Base-by-base conservation (phyloP, 2,329 filamentous ascomycete species). In the Truncatella angustata region DNA sequence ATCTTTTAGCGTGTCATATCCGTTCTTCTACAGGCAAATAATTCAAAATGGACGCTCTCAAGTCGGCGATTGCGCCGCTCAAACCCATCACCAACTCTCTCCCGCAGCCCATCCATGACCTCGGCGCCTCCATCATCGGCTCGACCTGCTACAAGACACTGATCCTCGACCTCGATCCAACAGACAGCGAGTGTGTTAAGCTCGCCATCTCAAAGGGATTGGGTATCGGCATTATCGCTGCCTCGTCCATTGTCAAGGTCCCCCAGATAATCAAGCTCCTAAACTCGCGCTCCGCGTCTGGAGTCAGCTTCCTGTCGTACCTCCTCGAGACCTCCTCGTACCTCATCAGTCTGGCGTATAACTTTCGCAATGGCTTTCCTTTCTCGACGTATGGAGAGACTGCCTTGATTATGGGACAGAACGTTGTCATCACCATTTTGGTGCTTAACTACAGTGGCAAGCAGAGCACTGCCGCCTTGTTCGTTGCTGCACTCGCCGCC, bases 371-470 rank as follows among this genome's bases (percentile, higher is more conserved):
- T 65, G 86, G 85, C 21, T 97, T 96, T 62, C 93, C 94, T 3
- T 97, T 99, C 74, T 95, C 88, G 79, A 99, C 94, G 10, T 99
- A 89, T 70, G 94, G 94, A 70, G 94, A 99, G 81, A 93, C 91
- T 24, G 91, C 89, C 34, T 78, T 97, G 65, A 97, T 99, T 62
- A 81, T 94, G 46, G 85, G 87, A 54, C 94, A 99, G 76, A 96
- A 99, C 72, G 83, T 97, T 39, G 82, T 91, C 54, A 96, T 99
- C 67, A 86, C 87, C 4, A 83, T 91, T 46, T 72, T 97, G 62
- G 91, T 99, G 37, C 76, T 99, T 68, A 87, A 88, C 67, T 97
- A 91, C 70, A 86, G 84, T 54, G 88, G 88, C 9, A 82, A 84
- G 60, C 75, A 78, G 1, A 78, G 80, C 42, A 77, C 82, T 4